These are phyloP conservation scores for Lactarius evosmus DNA, from an alignment of 768 basidiomycete species.

Conservation along the genomic window DNA sequence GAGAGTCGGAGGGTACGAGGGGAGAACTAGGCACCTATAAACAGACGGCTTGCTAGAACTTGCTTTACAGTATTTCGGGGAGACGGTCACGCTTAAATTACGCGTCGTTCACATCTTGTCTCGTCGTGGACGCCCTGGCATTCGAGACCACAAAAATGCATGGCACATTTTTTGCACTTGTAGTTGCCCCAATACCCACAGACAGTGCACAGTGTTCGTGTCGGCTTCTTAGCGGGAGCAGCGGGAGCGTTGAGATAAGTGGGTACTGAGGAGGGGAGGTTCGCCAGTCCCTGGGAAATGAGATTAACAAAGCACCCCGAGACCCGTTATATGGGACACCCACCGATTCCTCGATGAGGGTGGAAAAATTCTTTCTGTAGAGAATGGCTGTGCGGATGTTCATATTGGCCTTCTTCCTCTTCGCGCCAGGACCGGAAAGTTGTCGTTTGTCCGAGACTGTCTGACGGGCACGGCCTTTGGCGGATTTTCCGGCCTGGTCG, in stretches of 20 bases:
- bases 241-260: slow-evolving; percentile 71
- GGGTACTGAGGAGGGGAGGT: slow-evolving; percentile 50
- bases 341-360: slow-evolving; percentile 78
- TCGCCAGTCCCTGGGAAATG: slow-evolving; percentile 52
- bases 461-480: slow-evolving; percentile 69
- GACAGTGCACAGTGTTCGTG: slow-evolving; percentile 75
- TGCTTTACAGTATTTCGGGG: not conserved
- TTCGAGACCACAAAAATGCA: slow-evolving; percentile 71
- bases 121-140: slow-evolving; percentile 75
- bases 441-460: slow-evolving; percentile 76
- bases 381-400: slow-evolving; percentile 75
- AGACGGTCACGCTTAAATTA: slow-evolving; percentile 41
- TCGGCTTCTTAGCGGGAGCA: slow-evolving; percentile 58
- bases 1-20: not conserved
- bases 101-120: slow-evolving; percentile 75
- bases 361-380: slow-evolving; percentile 75
- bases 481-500: slow-evolving; percentile 47
- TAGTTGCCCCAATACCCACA: slow-evolving; percentile 85
- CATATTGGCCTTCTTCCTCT: slow-evolving; percentile 78
- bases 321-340: slow-evolving; percentile 32
- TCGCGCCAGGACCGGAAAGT: slow-evolving; percentile 49
- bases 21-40: not conserved
- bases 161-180: slow-evolving; percentile 71
- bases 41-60: not conserved
- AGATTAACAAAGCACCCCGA: not conserved